Evolutionary conservation across 1,139 yeast species (phyloP), one percentile per base, ranked within the genome.

Genomic region (Lizanozyma gosingica): DNA sequence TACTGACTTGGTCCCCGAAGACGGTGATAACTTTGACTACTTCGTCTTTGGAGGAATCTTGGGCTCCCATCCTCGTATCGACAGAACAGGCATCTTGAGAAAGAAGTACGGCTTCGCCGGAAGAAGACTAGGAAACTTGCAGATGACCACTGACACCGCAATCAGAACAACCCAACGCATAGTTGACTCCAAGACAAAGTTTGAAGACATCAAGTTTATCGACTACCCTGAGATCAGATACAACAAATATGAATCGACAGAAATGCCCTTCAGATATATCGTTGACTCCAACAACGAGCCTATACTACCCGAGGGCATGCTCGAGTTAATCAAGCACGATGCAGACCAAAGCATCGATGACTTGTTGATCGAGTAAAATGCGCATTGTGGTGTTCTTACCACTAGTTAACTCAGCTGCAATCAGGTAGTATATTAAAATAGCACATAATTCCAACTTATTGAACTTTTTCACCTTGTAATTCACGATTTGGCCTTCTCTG

Each of bases 61-160:
- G 39, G 98, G 98, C 3, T 94, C 90, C 47, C 97, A 90, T 60
- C 97, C 97, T 6, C 94, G 97, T 53, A 75, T 95, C 51, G 97
- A 92, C 57, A 79, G 97, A 59, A 92, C 98, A 2, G 94, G 92
- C 1, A 90, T 88, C 51, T 72, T 92, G 47, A 75, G 95, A 55
- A 62, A 60, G 35, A 83, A 83, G 53, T 81, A 88, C 52, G 95
- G 87, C 0, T 82, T 87, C 52, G 78, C 74, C 2, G 95, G 97
- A 14, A 80, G 92, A 60, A 74, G 95, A 56, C 68, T 92, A 42
- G 97, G 96, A 1, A 76, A 70, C 41, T 75, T 84, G 49, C 98
- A 92, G 57, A 90, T 92, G 97, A 87, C 97, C 18, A 92, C 98
- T 0, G 98, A 92, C 55, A 90, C 97, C 2, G 97, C 97, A 1